These are phyloP conservation scores for Fragaria vesca DNA, from an alignment of 306 rosid genomes.

Conservation along the genomic window DNA sequence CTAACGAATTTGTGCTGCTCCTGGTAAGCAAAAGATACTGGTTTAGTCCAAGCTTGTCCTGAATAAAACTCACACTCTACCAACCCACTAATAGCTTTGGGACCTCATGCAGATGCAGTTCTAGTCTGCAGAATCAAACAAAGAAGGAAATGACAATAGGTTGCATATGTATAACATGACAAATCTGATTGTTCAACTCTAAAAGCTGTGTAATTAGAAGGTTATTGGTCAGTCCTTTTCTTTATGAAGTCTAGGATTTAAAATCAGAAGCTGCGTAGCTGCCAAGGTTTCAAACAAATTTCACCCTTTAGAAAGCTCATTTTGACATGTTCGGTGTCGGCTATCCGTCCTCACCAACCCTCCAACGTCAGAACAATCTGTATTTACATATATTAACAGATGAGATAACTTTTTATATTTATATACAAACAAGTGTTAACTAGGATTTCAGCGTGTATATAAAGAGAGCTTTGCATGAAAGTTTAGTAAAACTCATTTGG, in stretches of 20 bases:
- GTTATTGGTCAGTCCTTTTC: background rate
- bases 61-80: background rate
- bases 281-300: conserved; percentile 9
- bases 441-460: background rate
- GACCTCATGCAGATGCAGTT: background rate
- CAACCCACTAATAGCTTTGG: conserved; percentile 14
- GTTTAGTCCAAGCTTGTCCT: conserved; percentile 15
- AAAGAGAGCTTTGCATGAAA: conserved; percentile 11
- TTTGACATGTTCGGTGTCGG: conserved; percentile 24
- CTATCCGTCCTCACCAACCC: conserved; percentile 26
- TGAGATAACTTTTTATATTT: background rate
- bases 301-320: background rate
- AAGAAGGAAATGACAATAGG: background rate
- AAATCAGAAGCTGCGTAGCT: background rate
- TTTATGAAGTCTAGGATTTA: background rate
- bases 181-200: background rate
- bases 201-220: background rate
- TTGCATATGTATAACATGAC: conserved; percentile 7
- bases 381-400: conserved; percentile 8
- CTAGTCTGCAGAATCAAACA: background rate
- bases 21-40: background rate
- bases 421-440: background rate
- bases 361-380: conserved; percentile 8
- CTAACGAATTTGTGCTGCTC: conserved; percentile 5
- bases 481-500: background rate